These are phyloP conservation scores for Tricholoma hemisulphureum DNA, from an alignment of 768 basidiomycete genomes.

Conservation along the genomic window DNA sequence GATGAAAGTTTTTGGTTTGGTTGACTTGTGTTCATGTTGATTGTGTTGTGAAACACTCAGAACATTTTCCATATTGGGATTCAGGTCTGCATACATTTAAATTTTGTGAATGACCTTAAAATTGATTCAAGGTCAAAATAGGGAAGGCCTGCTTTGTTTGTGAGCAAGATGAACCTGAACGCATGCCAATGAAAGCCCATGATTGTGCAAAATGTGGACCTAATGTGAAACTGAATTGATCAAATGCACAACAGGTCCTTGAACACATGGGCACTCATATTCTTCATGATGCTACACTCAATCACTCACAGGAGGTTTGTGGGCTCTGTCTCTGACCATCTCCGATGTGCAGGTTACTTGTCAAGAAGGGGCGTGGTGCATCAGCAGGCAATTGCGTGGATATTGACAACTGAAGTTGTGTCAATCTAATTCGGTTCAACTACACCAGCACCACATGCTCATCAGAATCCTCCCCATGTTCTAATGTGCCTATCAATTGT, in stretches of 20 bases:
- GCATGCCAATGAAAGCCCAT: not conserved
- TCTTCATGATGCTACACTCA: not conserved
- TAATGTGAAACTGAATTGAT: not conserved
- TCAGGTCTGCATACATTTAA: not conserved
- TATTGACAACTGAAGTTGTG: not conserved
- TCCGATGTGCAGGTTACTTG: not conserved
- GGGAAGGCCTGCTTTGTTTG: not conserved
- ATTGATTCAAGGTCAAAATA: not conserved
- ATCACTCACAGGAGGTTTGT: not conserved
- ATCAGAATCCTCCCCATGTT: not conserved
- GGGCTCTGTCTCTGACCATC: conserved; percentile 1
- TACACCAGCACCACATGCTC: not conserved
- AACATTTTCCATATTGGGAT: not conserved
- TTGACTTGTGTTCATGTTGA: too few relatives aligned
- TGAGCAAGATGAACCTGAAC: not conserved
- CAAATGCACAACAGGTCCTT: not conserved
- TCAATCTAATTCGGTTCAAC: not conserved
- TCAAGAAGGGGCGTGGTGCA: not conserved
- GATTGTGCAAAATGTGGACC: not conserved
- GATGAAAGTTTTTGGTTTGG: too few relatives aligned
- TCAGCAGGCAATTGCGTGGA: not conserved
- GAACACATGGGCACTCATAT: not conserved
- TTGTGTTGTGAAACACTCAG: not conserved
- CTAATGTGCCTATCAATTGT: conserved; percentile 1
- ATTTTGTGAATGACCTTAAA: not conserved